Conservation (phyloP, 2,329 filamentous ascomycete species). For the Bipolaris bicolor region DNA sequence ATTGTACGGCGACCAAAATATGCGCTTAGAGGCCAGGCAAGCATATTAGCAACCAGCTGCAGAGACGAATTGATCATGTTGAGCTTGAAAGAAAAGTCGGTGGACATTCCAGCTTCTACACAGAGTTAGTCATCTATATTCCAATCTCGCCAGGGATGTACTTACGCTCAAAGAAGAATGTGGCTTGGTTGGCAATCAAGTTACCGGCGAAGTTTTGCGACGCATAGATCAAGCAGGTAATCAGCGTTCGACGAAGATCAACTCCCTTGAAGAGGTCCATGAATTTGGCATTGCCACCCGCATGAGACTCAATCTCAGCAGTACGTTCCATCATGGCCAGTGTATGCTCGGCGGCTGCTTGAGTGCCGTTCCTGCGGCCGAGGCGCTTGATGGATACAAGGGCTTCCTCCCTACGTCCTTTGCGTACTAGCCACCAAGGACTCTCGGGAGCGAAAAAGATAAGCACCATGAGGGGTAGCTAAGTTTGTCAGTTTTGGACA, state of each 20-base stretch:
- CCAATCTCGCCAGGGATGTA: constrained; percentile 25
- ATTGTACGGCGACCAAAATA: constrained; percentile 68
- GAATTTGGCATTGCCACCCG: constrained; percentile 54
- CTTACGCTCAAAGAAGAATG: constrained; percentile 64
- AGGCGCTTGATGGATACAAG: constrained; percentile 58
- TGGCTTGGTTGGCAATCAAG: constrained; percentile 66
- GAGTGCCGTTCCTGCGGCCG: constrained; percentile 50
- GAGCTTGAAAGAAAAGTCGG: constrained; percentile 64
- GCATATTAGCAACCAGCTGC: constrained; percentile 65
- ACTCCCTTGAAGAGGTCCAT: constrained; percentile 62
- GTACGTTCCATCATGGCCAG: constrained; percentile 65
- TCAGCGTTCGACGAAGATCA: constrained; percentile 60
- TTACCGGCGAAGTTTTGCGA: constrained; percentile 67
- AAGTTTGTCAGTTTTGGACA: constrained; percentile 66
- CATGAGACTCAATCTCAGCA: constrained; percentile 58
- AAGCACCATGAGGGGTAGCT: constrained; percentile 50
- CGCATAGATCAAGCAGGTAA: constrained; percentile 63
- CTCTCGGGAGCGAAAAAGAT: constrained; percentile 53
- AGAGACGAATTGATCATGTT: constrained; percentile 69
- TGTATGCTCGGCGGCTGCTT: constrained; percentile 49
- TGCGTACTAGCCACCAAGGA: constrained; percentile 51
- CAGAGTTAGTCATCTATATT: constrained; percentile 22
- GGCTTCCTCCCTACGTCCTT: constrained; percentile 49
- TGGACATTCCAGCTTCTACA: constrained; percentile 64
- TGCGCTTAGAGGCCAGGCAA: constrained; percentile 69